Conservation (phyloP, 345 rosid species). For the Sisymbrium irio region DNA sequence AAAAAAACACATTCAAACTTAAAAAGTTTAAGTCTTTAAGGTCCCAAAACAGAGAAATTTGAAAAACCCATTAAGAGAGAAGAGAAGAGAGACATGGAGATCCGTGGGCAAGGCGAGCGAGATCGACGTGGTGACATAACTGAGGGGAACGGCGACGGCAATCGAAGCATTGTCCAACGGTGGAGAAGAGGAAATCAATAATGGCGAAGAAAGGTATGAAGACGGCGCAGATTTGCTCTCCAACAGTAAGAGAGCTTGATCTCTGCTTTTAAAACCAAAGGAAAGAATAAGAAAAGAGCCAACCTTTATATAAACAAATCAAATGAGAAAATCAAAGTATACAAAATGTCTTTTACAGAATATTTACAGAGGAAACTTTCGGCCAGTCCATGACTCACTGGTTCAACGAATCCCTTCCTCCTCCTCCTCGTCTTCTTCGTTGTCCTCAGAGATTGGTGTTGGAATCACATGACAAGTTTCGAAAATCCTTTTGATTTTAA, state of each 20-base stretch:
- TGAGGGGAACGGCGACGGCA: constrained; percentile 6
- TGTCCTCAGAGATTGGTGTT: neutral
- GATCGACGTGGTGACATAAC: constrained; percentile 29
- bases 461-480: no score
- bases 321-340: no score
- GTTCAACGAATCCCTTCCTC: neutral
- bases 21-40: neutral
- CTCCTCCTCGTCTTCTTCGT: neutral
- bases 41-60: neutral
- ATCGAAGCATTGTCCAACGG: constrained; percentile 51
- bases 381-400: constrained; percentile 30
- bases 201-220: constrained; percentile 56
- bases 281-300: no score
- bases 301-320: no score
- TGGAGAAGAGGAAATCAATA: constrained; percentile 43
- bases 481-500: no score
- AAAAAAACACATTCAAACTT: neutral
- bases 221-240: constrained; percentile 65
- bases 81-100: constrained; percentile 44
- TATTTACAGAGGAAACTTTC: constrained; percentile 24
- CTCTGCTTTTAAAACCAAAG: constrained; percentile 31
- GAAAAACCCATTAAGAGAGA: neutral
- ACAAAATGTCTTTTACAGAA: neutral
- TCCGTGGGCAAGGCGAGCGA: constrained; percentile 57
- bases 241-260: constrained; percentile 53